phyloP scores from a whole-genome alignment of 805 yeast genomes.

The Soucietia sequanensis region DNA sequence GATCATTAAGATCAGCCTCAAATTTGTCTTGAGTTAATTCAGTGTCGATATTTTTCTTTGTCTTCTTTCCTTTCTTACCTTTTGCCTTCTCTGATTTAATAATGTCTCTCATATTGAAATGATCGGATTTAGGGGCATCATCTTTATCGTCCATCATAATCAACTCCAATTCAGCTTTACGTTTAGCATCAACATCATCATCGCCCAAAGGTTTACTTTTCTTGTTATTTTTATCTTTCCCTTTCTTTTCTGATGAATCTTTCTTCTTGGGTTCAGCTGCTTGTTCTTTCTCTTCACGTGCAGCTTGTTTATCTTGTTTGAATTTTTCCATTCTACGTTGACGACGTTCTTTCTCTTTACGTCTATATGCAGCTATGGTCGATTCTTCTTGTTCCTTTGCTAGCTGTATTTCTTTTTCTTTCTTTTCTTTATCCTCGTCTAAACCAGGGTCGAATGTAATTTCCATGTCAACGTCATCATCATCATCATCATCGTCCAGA shows the following conservation, averaged over 20 bases:
- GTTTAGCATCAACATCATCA: conserved; percentile 18
- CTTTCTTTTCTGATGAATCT: conserved; percentile 17
- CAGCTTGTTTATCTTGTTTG: conserved; percentile 55
- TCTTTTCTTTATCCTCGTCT: conserved; percentile 38
- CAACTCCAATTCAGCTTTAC: conserved; percentile 68
- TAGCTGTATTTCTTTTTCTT: conserved; percentile 30
- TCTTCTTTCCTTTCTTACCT: conserved; percentile 46
- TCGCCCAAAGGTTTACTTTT: conserved; percentile 12
- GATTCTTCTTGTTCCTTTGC: conserved; percentile 56
- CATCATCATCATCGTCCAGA: conserved; percentile 72
- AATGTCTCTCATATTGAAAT: conserved; percentile 78
- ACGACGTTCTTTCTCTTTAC: conserved; percentile 92
- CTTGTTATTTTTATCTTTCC: conserved; percentile 32
- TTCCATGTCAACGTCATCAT: conserved; percentile 85
- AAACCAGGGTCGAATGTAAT: conserved; percentile 92
- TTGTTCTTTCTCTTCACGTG: conserved; percentile 39
- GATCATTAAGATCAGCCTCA: conserved; percentile 73
- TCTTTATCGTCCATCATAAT: conserved; percentile 59
- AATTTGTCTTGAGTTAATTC: conserved; percentile 48
- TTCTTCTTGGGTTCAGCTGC: conserved; percentile 14
- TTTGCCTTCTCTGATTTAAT: conserved; percentile 70
- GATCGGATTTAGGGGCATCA: conserved; percentile 45
- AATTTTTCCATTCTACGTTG: conserved; percentile 76
- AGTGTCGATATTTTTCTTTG: conserved; percentile 52
- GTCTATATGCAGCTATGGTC: conserved; percentile 74